phyloP scores from a whole-genome alignment of 73 alveolate species.

The Blepharisma japonicum region DNA sequence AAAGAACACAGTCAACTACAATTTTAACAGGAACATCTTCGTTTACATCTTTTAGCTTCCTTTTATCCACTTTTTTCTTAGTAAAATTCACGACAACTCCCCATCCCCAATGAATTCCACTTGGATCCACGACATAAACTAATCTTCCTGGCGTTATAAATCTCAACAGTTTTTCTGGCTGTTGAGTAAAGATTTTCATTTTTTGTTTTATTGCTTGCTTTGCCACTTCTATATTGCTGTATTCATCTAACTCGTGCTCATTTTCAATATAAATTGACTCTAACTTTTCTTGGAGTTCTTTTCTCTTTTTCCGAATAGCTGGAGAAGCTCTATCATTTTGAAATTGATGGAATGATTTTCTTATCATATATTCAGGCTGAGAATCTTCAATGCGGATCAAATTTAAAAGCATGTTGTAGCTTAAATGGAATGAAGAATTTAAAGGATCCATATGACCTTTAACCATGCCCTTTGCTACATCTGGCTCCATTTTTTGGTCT shows the following conservation, averaged over 20 bases:
- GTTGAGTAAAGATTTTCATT: slow-evolving; percentile 67
- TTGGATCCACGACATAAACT: slow-evolving; percentile 52
- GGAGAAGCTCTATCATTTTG: slow-evolving; percentile 73
- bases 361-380: slow-evolving; percentile 94
- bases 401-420: slow-evolving; percentile 97
- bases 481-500: slow-evolving; percentile 96
- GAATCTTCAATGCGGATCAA: slow-evolving; percentile 94
- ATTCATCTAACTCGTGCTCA: slow-evolving; percentile 73
- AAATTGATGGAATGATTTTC: slow-evolving; percentile 93
- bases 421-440: slow-evolving; percentile 93
- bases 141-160: slow-evolving; percentile 91
- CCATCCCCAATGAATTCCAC: slow-evolving; percentile 87
- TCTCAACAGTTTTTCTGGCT: slow-evolving; percentile 79
- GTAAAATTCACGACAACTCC: slow-evolving; percentile 72
- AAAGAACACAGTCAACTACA: slow-evolving; percentile 50
- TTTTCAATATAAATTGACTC: slow-evolving; percentile 61
- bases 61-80: slow-evolving; percentile 57
- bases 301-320: not conserved
- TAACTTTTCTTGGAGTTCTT: slow-evolving; percentile 53
- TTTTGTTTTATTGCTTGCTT: slow-evolving; percentile 46
- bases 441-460: slow-evolving; percentile 97
- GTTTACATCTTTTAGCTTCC: slow-evolving; percentile 37
- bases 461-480: slow-evolving; percentile 97
- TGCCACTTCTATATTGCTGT: slow-evolving; percentile 54
- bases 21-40: slow-evolving; percentile 48